Conservation (phyloP, 2,329 filamentous ascomycete species). For the Chaetomium sp. region DNA sequence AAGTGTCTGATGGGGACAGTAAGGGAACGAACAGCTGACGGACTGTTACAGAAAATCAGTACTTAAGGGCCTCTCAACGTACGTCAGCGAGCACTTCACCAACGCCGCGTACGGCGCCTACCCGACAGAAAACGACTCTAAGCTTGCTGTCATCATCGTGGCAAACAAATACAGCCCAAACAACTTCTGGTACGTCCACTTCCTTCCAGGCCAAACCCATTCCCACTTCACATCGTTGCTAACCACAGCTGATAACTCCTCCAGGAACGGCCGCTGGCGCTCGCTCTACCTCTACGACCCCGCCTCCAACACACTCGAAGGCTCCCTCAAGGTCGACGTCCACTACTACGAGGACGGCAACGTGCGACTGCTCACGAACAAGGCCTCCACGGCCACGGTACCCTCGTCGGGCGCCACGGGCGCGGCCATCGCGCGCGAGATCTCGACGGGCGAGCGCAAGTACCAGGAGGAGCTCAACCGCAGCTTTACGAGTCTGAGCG, state of each 20-base stretch:
- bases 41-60: conserved; percentile 63
- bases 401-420: conserved; percentile 52
- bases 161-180: conserved; percentile 96
- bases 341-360: conserved; percentile 99
- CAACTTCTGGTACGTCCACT: conserved; percentile 74
- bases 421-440: conserved; percentile 66
- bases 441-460: conserved; percentile 75
- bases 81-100: conserved; percentile 84
- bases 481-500: conserved; percentile 80
- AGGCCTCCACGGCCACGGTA: conserved; percentile 59
- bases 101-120: conserved; percentile 76
- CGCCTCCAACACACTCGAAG: conserved; percentile 60
- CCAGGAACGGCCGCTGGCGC: conserved; percentile 97
- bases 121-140: conserved; percentile 67
- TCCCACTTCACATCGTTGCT: not conserved
- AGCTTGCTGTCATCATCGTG: conserved; percentile 75
- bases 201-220: not conserved
- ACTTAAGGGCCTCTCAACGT: conserved; percentile 65
- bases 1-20: not conserved
- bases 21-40: not conserved
- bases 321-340: conserved; percentile 85
- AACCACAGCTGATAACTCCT: not conserved
- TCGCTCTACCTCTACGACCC: conserved; percentile 76
- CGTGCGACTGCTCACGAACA: conserved; percentile 85
- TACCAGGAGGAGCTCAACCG: conserved; percentile 95